Conservation (phyloP, 2,329 filamentous ascomycete species). For the Fonsecaea pugnacius region DNA sequence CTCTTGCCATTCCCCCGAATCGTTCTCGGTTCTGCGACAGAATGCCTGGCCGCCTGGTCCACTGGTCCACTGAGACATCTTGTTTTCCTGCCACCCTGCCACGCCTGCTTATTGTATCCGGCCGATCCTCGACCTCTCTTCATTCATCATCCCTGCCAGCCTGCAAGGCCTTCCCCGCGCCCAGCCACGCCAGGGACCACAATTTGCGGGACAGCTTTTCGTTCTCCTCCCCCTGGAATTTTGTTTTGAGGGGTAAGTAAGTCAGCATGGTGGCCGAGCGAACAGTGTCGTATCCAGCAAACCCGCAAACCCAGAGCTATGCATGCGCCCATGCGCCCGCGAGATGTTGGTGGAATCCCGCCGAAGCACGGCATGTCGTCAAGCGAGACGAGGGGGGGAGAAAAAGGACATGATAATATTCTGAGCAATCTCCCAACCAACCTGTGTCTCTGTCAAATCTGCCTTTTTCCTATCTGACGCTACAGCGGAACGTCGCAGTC, state of each 20-base stretch:
- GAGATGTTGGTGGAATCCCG: constrained; percentile 23
- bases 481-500: not conserved
- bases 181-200: constrained; percentile 2
- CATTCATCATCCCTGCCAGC: constrained; percentile 3
- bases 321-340: constrained; percentile 5
- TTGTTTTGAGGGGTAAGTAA: constrained; percentile 25
- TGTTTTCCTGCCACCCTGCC: not conserved
- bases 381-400: not conserved
- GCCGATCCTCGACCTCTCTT: not conserved
- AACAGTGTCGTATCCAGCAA: not conserved
- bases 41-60: too few relatives aligned
- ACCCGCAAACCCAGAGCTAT: not conserved
- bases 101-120: not conserved
- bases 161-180: constrained; percentile 22
- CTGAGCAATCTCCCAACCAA: not conserved
- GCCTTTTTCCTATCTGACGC: not conserved
- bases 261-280: too few relatives aligned
- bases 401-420: not conserved
- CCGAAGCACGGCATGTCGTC: constrained; percentile 20
- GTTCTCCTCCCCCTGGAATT: not conserved
- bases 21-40: not conserved
- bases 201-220: constrained; percentile 18
- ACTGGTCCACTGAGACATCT: not conserved
- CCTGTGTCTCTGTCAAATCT: not conserved
- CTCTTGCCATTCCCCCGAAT: constrained; percentile 1